A percentile compares a stretch with the other conserved stretches of the same genome.
These are phyloP conservation scores for Talaromyces sp. DNA, from an alignment of 2,329 filamentous ascomycete species.

Conservation along the genomic window DNA sequence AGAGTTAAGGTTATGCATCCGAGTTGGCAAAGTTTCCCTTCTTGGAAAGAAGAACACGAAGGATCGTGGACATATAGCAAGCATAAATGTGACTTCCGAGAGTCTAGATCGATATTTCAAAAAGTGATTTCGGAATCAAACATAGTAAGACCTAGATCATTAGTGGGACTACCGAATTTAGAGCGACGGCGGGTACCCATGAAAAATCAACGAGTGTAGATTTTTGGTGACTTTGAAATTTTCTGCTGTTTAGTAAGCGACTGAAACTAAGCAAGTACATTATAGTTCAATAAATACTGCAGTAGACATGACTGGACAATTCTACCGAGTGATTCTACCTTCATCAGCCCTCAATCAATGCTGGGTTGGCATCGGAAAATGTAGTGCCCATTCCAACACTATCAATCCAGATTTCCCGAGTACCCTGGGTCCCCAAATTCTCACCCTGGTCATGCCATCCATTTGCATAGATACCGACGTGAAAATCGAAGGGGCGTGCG, in stretches of 20 bases:
- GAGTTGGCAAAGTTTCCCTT: not conserved
- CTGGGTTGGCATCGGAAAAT: conserved; percentile 41
- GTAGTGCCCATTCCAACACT: conserved; percentile 46
- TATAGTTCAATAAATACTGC: not conserved
- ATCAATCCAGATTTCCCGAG: conserved; percentile 51
- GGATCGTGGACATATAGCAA: too few relatives aligned
- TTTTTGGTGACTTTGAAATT: too few relatives aligned
- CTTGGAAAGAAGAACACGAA: too few relatives aligned
- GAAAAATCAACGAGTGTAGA: too few relatives aligned
- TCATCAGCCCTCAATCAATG: not conserved
- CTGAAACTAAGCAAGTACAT: not conserved
- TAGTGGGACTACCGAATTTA: too few relatives aligned
- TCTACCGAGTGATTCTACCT: not conserved
- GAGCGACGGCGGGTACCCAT: too few relatives aligned
- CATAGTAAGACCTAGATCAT: too few relatives aligned
- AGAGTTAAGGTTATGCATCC: not conserved
- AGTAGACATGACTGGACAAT: not conserved
- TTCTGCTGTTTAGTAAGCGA: too few relatives aligned
- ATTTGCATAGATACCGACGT: conserved; percentile 51
- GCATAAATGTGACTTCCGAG: too few relatives aligned
- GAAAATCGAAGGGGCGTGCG: conserved; percentile 44
- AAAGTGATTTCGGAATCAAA: too few relatives aligned
- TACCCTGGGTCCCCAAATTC: conserved; percentile 41
- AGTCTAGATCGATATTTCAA: too few relatives aligned
- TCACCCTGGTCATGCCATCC: conserved; percentile 47